Evolutionary conservation across 2,329 filamentous ascomycete species (phyloP).

Genomic region (Pseudogymnoascus sp.): DNA sequence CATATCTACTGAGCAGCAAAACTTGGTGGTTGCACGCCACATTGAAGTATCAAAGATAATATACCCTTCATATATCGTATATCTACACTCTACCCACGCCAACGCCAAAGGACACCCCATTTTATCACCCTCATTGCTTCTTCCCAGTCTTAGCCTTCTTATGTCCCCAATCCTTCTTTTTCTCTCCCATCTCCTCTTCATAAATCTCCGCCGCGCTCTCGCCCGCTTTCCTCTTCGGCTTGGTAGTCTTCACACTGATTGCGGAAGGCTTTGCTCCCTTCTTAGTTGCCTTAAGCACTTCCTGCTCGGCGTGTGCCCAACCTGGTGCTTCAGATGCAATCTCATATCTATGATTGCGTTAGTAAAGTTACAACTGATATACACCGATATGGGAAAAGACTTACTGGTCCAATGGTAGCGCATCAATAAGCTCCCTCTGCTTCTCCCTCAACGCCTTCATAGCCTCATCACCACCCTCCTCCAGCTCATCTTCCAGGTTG

Average conservation of each 20-base stretch:
- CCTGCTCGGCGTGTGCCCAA: constrained; percentile 68
- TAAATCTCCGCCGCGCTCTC: constrained; percentile 54
- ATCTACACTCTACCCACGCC: neutral
- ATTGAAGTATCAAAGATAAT: constrained; percentile 5
- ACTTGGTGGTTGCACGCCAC: neutral
- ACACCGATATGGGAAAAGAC: constrained; percentile 27
- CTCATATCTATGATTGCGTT: constrained; percentile 48
- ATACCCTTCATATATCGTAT: constrained; percentile 2
- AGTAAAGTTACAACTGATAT: constrained; percentile 11
- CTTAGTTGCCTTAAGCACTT: constrained; percentile 54
- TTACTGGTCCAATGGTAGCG: constrained; percentile 80
- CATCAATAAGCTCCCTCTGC: constrained; percentile 82
- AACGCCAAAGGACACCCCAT: constrained; percentile 3
- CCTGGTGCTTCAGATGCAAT: constrained; percentile 54
- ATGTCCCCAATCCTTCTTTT: constrained; percentile 33
- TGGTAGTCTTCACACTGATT: constrained; percentile 75
- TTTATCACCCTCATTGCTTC: constrained; percentile 15
- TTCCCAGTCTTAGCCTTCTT: constrained; percentile 48
- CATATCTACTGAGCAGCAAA: neutral
- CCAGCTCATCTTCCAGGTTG: constrained; percentile 72
- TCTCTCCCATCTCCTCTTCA: constrained; percentile 50
- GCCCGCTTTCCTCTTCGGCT: constrained; percentile 66
- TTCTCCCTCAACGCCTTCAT: constrained; percentile 65
- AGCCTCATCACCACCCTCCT: constrained; percentile 73
- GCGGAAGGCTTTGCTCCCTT: constrained; percentile 52